These are phyloP conservation scores for Hypericum perforatum DNA, from an alignment of 345 rosid species.

Conservation along the genomic window DNA sequence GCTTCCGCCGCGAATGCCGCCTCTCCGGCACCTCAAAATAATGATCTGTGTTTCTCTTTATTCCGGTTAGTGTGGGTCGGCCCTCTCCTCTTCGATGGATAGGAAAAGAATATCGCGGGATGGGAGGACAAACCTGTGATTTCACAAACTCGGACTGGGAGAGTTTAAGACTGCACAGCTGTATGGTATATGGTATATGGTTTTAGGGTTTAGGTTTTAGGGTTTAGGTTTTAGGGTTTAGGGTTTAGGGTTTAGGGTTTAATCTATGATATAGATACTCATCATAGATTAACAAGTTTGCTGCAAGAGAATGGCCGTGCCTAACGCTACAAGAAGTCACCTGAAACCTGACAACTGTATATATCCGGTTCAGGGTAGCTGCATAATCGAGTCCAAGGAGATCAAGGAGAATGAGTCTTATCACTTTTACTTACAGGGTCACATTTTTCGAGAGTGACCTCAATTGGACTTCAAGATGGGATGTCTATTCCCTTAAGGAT, in stretches of 20 bases:
- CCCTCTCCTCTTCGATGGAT: too few species aligned
- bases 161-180: constrained; percentile 82
- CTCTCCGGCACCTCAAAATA: too few species aligned
- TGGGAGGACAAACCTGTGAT: too few species aligned
- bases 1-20: too few species aligned
- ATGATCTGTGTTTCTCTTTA: too few species aligned
- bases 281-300: constrained; percentile 46
- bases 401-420: constrained; percentile 62
- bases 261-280: constrained; percentile 50
- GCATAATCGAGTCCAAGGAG: constrained; percentile 51
- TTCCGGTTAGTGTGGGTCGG: too few species aligned
- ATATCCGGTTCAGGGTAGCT: constrained; percentile 62
- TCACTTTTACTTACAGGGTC: constrained; percentile 68
- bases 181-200: too few species aligned
- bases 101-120: too few species aligned
- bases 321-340: constrained; percentile 42
- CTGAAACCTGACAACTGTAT: constrained; percentile 80
- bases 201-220: too few species aligned
- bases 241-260: too few species aligned
- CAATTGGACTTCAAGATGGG: constrained; percentile 95
- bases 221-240: too few species aligned
- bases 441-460: constrained; percentile 57
- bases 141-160: too few species aligned
- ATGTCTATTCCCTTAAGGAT: constrained; percentile 65
- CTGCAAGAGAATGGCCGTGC: constrained; percentile 41